Evolutionary conservation across 192 early-diverging fungal species (phyloP).

Genomic region (Rhizophagus prolifer): DNA sequence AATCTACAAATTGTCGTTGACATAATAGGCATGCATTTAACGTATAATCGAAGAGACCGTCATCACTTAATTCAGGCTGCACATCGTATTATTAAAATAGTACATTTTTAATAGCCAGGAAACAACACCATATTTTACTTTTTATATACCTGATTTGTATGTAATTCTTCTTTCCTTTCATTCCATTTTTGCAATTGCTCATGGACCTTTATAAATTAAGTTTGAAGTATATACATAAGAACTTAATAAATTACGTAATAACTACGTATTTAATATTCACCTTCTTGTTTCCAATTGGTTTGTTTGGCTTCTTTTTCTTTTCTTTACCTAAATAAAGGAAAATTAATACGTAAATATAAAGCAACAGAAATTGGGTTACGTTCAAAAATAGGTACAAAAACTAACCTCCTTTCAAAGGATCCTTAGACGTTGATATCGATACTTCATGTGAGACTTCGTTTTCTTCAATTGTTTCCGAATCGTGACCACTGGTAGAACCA

Average conservation of each 20-base stretch:
- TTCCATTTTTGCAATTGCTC: neutral
- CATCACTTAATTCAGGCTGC: neutral
- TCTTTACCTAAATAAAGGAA: neutral
- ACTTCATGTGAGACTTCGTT: neutral
- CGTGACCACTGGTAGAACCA: neutral
- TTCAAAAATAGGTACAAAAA: neutral
- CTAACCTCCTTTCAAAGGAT: neutral
- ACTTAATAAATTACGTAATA: neutral
- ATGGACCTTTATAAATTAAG: neutral
- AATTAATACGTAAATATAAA: neutral
- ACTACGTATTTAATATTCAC: neutral
- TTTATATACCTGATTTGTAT: neutral
- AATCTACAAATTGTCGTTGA: conserved; percentile 55
- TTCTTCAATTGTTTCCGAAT: neutral
- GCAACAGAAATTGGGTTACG: neutral
- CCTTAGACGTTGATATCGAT: neutral
- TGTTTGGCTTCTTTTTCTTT: neutral
- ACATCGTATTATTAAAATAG: neutral
- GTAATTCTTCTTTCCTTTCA: neutral
- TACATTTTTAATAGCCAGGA: neutral
- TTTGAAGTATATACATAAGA: neutral
- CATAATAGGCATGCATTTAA: conserved; percentile 60
- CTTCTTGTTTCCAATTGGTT: neutral
- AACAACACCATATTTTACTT: neutral
- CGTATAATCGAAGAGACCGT: conserved; percentile 40